Evolutionary conservation across 257 asterid genomes (phyloP), one percentile per base, ranked within the genome.

Genomic region (Solanum virginianum): DNA sequence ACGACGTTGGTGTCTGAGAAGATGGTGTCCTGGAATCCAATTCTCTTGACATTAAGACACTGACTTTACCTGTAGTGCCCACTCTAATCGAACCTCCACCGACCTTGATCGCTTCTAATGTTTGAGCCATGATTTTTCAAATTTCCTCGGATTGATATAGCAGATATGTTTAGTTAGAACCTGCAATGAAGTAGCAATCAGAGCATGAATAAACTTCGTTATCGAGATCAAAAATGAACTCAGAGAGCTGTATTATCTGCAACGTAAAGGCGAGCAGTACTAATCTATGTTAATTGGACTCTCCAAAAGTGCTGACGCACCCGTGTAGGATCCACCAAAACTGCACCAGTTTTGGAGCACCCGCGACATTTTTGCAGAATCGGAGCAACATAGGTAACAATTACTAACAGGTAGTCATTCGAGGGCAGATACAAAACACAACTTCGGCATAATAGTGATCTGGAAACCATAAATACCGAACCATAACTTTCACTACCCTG

Each of bases 11-110:
- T 15, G 85, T 10, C 59, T 82, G 60, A 43, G 65, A 26, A 41
- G 59, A 9, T 32, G 45, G 29, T 82, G 65, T 82, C 80, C n/a
- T 65, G 60, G 77, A 49, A 65, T 82, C 65, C 65, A 82, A 47
- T 47, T 82, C 77, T 65, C n/a, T 62, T 15, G 79, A 60, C 74
- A 82, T 65, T 45, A 82, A 68, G 43, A 65, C 41, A 15, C 85
- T 63, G 17, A 82, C 75, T 65, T 45, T 82, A 39, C 85, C 85
- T 1, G 77, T 60, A 49, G 80, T 65, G 17, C 85, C 85, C 18
- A 82, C 80, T 49, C 65, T 65, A 12, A 82, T 47, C 45, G 80
- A 62, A 43, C 85, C 85, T 82, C 62, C 85, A n/a, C 85, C 36
- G 2, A 13, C 65, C n/a, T 82, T 60, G 20, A 49, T 82, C 3